These are phyloP conservation scores for Termitomyces sp. DNA, from an alignment of 768 basidiomycete species.

Conservation along the genomic window DNA sequence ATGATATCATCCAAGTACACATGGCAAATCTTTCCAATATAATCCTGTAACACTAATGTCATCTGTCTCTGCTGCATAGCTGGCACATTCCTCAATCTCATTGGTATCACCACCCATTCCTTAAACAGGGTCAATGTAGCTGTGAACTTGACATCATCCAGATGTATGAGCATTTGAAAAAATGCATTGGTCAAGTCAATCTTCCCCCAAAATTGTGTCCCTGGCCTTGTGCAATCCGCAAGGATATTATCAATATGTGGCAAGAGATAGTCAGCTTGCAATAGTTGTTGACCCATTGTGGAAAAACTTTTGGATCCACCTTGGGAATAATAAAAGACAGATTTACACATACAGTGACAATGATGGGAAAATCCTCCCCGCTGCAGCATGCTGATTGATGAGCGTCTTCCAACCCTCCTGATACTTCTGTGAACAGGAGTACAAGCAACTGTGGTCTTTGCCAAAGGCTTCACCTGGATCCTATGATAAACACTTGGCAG, in stretches of 20 bases:
- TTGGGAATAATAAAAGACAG: constrained; percentile 24
- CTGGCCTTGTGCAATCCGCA: not conserved
- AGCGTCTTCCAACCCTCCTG: not conserved
- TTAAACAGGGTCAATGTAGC: not conserved
- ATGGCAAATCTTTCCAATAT: not conserved
- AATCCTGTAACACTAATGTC: not conserved
- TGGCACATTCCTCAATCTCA: not conserved
- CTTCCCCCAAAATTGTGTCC: not conserved
- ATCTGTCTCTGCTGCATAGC: not conserved
- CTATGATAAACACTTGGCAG: not conserved
- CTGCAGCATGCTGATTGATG: not conserved
- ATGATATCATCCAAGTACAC: not conserved
- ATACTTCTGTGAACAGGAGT: not conserved
- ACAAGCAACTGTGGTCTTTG: not conserved
- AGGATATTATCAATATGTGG: not conserved
- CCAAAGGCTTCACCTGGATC: not conserved
- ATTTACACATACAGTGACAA: not conserved
- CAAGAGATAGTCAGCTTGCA: not conserved
- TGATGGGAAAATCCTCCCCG: not conserved
- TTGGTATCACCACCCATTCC: not conserved
- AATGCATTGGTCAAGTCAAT: not conserved
- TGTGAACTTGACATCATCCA: not conserved
- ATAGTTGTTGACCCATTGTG: constrained; percentile 25
- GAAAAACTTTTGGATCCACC: constrained; percentile 12
- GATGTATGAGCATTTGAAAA: not conserved